Evolutionary conservation across 805 yeast species (phyloP).

Genomic region (Candida easanensis): DNA sequence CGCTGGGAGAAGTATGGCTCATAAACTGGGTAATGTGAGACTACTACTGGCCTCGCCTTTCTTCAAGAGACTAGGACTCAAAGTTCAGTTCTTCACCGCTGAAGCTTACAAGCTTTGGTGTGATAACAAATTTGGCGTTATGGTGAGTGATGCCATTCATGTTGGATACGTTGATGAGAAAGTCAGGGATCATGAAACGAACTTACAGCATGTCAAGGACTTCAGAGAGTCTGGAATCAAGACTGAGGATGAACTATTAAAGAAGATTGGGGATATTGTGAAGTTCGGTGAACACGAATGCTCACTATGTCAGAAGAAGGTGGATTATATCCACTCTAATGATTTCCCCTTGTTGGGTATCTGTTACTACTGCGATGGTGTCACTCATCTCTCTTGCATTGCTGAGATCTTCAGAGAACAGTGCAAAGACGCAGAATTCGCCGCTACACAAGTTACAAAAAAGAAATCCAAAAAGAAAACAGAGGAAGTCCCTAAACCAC

Average conservation of each 20-base stretch:
- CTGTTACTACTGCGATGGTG: constrained; percentile 35
- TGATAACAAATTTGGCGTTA: constrained; percentile 20
- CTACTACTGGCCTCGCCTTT: constrained; percentile 40
- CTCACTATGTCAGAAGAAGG: constrained; percentile 27
- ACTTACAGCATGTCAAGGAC: constrained; percentile 26
- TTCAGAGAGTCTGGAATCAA: constrained; percentile 24
- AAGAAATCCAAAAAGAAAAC: not conserved
- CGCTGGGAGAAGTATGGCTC: constrained; percentile 41
- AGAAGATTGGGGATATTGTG: constrained; percentile 22
- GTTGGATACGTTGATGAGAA: constrained; percentile 10
- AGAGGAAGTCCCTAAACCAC: not conserved
- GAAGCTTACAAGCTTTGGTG: constrained; percentile 24
- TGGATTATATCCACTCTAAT: constrained; percentile 36
- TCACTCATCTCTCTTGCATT: constrained; percentile 40
- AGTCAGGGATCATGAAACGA: constrained; percentile 13
- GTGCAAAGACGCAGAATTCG: not conserved
- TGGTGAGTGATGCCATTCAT: constrained; percentile 4
- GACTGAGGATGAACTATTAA: constrained; percentile 14
- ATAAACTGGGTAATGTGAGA: constrained; percentile 46
- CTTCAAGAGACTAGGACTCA: constrained; percentile 44
- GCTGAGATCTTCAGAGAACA: constrained; percentile 23
- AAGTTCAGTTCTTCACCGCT: constrained; percentile 43
- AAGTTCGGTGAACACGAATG: constrained; percentile 30
- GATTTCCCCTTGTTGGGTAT: constrained; percentile 33
- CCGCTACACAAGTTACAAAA: not conserved